These are phyloP conservation scores for Eragrostis tef DNA, from an alignment of 202 grass and related monocot genomes.

Conservation along the genomic window DNA sequence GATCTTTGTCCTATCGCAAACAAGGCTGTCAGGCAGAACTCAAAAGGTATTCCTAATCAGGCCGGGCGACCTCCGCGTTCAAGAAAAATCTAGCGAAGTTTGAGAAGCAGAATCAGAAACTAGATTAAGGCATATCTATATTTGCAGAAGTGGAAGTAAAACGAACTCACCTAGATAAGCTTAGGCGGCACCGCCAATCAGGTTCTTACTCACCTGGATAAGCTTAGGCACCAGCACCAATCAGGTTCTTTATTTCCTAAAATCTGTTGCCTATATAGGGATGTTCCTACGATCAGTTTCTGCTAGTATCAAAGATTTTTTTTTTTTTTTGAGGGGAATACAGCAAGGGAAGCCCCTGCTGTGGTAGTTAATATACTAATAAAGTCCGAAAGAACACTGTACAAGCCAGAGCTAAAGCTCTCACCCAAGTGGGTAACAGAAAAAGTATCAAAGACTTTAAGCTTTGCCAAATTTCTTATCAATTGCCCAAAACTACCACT, in stretches of 20 bases:
- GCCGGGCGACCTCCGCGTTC: neutral
- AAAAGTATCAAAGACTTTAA: neutral
- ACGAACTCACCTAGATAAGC: no score
- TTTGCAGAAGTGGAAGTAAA: neutral
- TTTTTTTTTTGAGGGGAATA: no score
- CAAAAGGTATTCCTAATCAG: neutral
- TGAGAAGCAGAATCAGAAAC: neutral
- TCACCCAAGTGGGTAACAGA: no score
- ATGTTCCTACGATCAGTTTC: conserved; percentile 33
- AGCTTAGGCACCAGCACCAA: conserved; percentile 50
- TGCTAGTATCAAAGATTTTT: neutral
- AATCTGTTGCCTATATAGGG: conserved; percentile 63
- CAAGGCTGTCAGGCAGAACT: neutral
- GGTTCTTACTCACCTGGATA: conserved; percentile 13
- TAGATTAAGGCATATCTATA: neutral
- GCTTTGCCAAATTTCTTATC: neutral
- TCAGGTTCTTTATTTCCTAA: conserved; percentile 61
- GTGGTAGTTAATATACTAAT: no score
- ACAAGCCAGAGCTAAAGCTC: no score
- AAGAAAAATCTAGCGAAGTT: conserved; percentile 12
- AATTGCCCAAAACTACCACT: neutral
- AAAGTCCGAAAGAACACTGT: no score
- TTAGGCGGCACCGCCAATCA: no score
- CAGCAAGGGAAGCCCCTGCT: no score
- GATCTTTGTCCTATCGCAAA: neutral